Conservation (phyloP, 805 yeast species). For the Saccharomyces kudriavzevii region DNA sequence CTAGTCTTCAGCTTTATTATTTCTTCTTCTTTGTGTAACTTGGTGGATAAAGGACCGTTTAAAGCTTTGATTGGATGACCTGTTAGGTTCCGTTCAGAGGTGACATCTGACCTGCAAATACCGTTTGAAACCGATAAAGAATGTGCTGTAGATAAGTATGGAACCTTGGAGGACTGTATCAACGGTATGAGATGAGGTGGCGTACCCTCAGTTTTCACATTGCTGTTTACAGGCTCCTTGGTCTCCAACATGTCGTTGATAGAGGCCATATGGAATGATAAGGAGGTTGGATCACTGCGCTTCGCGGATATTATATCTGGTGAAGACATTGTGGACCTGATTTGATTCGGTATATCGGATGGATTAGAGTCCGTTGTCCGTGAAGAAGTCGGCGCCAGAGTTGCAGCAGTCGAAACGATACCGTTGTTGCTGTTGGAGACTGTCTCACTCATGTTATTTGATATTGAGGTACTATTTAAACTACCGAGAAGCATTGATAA, state of each 20-base stretch:
- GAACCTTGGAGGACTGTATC: neutral
- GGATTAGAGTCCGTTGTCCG: constrained; percentile 5
- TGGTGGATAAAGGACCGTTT: constrained; percentile 6
- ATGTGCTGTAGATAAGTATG: neutral
- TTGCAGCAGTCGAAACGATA: constrained; percentile 1
- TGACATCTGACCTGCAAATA: neutral
- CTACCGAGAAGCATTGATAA: constrained; percentile 13
- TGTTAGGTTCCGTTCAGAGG: neutral
- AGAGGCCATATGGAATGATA: constrained; percentile 15
- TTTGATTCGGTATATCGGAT: constrained; percentile 13
- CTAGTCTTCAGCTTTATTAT: constrained; percentile 53
- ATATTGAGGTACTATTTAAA: neutral
- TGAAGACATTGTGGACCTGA: constrained; percentile 7
- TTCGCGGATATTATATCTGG: constrained; percentile 8
- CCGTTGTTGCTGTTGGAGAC: neutral
- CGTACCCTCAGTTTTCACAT: neutral
- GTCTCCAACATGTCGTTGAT: constrained; percentile 13
- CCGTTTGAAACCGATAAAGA: neutral
- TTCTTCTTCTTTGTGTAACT: constrained; percentile 27
- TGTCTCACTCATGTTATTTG: neutral
- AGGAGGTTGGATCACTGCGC: constrained; percentile 3
- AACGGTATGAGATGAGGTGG: neutral
- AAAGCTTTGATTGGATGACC: neutral
- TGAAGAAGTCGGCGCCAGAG: neutral
- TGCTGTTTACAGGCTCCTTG: neutral